phyloP scores from a whole-genome alignment of 176 grass and related monocot genomes.

The Luzula sylvatica region DNA sequence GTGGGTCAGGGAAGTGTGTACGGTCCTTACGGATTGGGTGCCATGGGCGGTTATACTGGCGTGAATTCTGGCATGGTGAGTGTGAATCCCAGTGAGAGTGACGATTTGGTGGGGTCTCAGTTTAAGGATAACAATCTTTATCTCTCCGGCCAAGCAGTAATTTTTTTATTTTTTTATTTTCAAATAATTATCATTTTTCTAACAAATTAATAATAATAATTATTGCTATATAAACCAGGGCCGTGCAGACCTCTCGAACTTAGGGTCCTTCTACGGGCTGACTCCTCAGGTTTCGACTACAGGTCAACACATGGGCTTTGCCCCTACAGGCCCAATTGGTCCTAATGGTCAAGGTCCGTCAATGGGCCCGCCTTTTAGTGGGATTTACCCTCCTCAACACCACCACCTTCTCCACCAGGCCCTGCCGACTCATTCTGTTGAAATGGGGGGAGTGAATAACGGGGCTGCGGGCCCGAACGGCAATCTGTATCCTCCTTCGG shows the following conservation, averaged over 20 bases:
- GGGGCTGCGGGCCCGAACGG: conserved; percentile 21
- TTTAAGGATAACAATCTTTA: conserved; percentile 86
- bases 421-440: conserved; percentile 47
- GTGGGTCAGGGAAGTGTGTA: conserved; percentile 41
- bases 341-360: conserved; percentile 22
- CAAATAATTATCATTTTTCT: neutral
- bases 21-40: conserved; percentile 50
- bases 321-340: conserved; percentile 46
- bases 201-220: neutral
- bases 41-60: conserved; percentile 27
- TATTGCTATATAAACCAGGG: conserved; percentile 13
- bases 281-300: conserved; percentile 27
- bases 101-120: conserved; percentile 47
- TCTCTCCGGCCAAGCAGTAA: conserved; percentile 60
- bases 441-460: conserved; percentile 45
- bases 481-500: conserved; percentile 30
- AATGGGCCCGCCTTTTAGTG: conserved; percentile 41
- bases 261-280: conserved; percentile 50
- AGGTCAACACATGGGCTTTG: conserved; percentile 50
- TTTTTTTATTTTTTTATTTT: neutral
- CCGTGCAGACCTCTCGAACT: conserved; percentile 41
- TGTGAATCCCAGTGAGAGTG: conserved; percentile 22
- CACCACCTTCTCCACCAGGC: conserved; percentile 53
- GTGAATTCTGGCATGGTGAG: conserved; percentile 23
- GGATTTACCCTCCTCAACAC: conserved; percentile 62